Conservation (phyloP, 1,284 basidiomycete species). For the Ganoderma leucocontextum region DNA sequence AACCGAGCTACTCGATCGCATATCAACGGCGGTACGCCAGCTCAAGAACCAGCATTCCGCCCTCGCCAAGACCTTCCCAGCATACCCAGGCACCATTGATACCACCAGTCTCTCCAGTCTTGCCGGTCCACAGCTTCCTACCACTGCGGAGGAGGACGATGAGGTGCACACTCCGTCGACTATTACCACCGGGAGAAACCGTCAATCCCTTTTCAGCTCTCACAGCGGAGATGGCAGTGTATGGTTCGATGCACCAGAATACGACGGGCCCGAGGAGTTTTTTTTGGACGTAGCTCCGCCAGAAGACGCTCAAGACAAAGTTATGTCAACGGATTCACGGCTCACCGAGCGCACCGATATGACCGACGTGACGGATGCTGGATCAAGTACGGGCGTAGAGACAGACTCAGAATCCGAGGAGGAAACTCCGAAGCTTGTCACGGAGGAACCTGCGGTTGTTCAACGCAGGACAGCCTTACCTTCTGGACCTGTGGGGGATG, state of each 20-base stretch:
- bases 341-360: slow-evolving; percentile 44
- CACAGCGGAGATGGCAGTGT: slow-evolving; percentile 64
- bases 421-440: slow-evolving; percentile 27
- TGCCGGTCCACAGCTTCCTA: slow-evolving; percentile 53
- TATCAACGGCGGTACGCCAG: slow-evolving; percentile 54
- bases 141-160: slow-evolving; percentile 60
- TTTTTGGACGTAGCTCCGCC: slow-evolving; percentile 59
- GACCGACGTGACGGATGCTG: slow-evolving; percentile 29
- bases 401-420: slow-evolving; percentile 38
- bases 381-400: slow-evolving; percentile 31
- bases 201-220: slow-evolving; percentile 61
- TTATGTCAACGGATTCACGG: slow-evolving; percentile 45
- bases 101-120: slow-evolving; percentile 39
- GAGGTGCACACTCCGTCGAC: slow-evolving; percentile 42
- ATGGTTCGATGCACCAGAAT: slow-evolving; percentile 77
- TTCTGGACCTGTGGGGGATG: slow-evolving; percentile 74
- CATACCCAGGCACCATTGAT: slow-evolving; percentile 48
- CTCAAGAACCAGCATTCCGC: slow-evolving; percentile 68
- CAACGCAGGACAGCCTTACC: slow-evolving; percentile 72
- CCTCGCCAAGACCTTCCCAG: slow-evolving; percentile 55
- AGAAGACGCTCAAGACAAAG: slow-evolving; percentile 52
- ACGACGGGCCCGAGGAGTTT: slow-evolving; percentile 73
- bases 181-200: slow-evolving; percentile 50
- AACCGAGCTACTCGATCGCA: slow-evolving; percentile 45
- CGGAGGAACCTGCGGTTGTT: slow-evolving; percentile 40